Evolutionary conservation across 2,329 filamentous ascomycete genomes (phyloP), one percentile per base, ranked within the genome.

Genomic region (Juglanconis oblonga): DNA sequence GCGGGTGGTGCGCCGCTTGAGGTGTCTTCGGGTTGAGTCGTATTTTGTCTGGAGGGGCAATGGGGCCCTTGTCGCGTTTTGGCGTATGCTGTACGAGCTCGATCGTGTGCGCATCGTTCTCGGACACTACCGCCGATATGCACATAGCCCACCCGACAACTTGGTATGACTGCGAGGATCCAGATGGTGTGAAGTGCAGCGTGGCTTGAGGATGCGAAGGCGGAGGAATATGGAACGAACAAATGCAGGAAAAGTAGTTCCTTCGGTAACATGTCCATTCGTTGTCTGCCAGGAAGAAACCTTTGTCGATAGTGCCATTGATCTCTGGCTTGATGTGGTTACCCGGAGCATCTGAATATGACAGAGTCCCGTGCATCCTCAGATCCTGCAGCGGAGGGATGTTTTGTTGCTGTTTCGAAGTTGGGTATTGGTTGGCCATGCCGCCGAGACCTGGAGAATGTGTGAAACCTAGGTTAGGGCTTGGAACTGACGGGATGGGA

Each of bases 261-360:
- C 93, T 84, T 38, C 92, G 83, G 71, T 97, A 97, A 76, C 92
- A 96, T 0, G 92, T 97, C 92, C 92, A 97, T 67, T 93, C 91
- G 17, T 84, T 81, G 58, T 96, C 92, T 3, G 83, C 83, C 40
- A 87, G 78, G 71, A 97, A 96, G 75, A 96, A 96, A 0, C 92
- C 92, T 68, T 96, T 96, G 72, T 96, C 91, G 62, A 96, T 92
- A 67, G 86, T 88, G 40, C 90, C 91, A 35, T 87, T 81, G 64
- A 97, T 90, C 13, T 90, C 88, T 24, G 90, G 82, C 64, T 87
- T 87, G 65, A 95, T 81, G 35, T 52, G 61, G 17, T 40, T 63
- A 35, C 53, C 54, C 1, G 79, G 77, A 2, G 79, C 77, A 52
- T 90, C 83, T 3, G 74, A 77, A 67, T 87, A 88, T 59, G 81